Evolutionary conservation across 2,329 filamentous ascomycete genomes (phyloP).

Genomic region (Chalaropsis ovoidea): DNA sequence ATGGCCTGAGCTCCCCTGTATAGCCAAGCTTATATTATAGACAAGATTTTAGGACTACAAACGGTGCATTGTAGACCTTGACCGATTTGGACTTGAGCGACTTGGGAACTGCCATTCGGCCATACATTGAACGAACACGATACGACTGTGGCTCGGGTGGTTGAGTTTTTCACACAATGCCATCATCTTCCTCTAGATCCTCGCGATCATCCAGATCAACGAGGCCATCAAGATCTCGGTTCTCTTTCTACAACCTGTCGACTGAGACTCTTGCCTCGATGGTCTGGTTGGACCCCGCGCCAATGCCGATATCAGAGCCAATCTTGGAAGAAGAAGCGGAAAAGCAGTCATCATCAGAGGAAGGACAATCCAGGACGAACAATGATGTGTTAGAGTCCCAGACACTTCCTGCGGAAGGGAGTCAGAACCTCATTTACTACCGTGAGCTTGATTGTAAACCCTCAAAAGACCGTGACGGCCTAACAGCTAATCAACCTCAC

Average conservation of each 20-base stretch:
- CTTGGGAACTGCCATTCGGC: too few species aligned
- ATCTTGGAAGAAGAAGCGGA: slow-evolving; percentile 40
- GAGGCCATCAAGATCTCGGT: slow-evolving; percentile 18
- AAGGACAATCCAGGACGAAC: slow-evolving; percentile 33
- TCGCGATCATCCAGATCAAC: slow-evolving; percentile 13
- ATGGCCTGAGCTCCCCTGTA: too few species aligned
- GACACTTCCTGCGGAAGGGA: slow-evolving; percentile 43
- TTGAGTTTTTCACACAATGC: neutral
- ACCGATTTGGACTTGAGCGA: too few species aligned
- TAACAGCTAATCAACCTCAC: neutral
- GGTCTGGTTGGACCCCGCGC: slow-evolving; percentile 69
- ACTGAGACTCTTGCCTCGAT: slow-evolving; percentile 40
- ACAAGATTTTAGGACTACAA: too few species aligned
- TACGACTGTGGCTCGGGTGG: neutral
- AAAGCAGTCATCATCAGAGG: slow-evolving; percentile 35
- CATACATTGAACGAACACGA: neutral
- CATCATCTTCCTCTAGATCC: slow-evolving; percentile 19
- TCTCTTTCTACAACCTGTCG: slow-evolving; percentile 24
- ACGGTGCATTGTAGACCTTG: too few species aligned
- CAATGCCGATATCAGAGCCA: slow-evolving; percentile 61
- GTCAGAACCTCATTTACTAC: slow-evolving; percentile 51
- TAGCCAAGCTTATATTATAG: too few species aligned
- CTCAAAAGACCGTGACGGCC: neutral
- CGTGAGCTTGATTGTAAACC: slow-evolving; percentile 39
- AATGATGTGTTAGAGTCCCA: slow-evolving; percentile 36